These are phyloP conservation scores for Epichloe uncinata DNA, from an alignment of 2,329 filamentous ascomycete genomes.

Conservation along the genomic window DNA sequence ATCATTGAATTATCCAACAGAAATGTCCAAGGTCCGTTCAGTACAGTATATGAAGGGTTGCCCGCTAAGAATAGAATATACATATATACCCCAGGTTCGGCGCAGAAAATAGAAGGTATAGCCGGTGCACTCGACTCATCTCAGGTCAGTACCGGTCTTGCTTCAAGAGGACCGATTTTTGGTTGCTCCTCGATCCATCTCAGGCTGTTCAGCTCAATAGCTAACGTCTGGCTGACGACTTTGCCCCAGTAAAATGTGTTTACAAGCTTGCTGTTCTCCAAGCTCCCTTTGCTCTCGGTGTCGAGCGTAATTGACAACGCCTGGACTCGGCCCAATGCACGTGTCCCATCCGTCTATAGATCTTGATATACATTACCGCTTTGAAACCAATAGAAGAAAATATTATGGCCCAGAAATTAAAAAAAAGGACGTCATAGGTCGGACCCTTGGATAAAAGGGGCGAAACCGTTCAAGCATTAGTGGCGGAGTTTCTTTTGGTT, in stretches of 20 bases:
- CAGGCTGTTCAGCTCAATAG: neutral
- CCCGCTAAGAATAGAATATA: neutral
- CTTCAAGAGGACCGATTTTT: no score
- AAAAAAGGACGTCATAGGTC: neutral
- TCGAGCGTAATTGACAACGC: slow-evolving; percentile 8
- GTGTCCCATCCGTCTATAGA: slow-evolving; percentile 8
- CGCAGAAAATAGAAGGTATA: neutral
- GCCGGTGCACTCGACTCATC: neutral
- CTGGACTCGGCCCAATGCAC: slow-evolving; percentile 2
- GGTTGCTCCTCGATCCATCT: no score
- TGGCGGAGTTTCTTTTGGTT: neutral
- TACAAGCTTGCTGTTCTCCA: neutral
- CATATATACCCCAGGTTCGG: neutral
- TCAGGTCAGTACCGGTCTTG: no score
- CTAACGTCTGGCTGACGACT: neutral
- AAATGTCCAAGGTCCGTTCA: neutral
- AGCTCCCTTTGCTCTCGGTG: neutral
- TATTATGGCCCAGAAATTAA: neutral
- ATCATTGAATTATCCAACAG: slow-evolving; percentile 1
- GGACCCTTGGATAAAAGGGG: neutral
- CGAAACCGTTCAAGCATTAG: neutral
- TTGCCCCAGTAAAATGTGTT: neutral
- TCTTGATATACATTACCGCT: slow-evolving; percentile 14
- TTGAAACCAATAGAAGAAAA: slow-evolving; percentile 7
- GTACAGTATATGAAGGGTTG: neutral